Conservation (phyloP, 1,139 yeast species). For the Pichia sp. region DNA sequence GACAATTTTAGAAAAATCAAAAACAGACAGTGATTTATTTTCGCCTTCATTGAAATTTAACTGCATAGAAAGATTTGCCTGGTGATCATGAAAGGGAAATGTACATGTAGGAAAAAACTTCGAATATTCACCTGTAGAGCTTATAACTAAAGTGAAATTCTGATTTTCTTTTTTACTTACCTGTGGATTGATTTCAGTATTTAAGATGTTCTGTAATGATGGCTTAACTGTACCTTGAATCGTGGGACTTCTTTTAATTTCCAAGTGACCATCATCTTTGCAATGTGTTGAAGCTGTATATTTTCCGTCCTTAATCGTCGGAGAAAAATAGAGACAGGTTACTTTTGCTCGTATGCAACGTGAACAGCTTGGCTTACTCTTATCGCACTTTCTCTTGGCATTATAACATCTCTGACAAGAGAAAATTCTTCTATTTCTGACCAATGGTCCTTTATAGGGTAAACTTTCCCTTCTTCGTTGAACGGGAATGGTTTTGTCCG, state of each 20-base stretch:
- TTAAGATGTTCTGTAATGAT: constrained; percentile 5
- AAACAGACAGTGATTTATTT: too few species aligned
- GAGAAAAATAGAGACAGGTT: constrained; percentile 19
- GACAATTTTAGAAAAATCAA: constrained; percentile 17
- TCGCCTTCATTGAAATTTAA: too few species aligned
- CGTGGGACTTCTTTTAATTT: neutral
- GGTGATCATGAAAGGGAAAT: constrained; percentile 19
- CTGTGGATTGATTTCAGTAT: constrained; percentile 20
- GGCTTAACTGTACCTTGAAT: neutral
- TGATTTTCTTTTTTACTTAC: too few species aligned
- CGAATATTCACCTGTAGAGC: constrained; percentile 22
- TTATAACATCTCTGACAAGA: constrained; percentile 20
- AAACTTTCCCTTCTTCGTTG: neutral
- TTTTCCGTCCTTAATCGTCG: constrained; percentile 5
- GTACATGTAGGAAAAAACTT: constrained; percentile 20
- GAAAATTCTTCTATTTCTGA: constrained; percentile 16
- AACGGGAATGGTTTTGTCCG: too few species aligned
- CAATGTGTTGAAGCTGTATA: neutral
- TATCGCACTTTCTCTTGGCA: constrained; percentile 21
- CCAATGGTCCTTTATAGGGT: neutral
- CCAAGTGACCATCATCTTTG: neutral
- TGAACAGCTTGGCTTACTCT: constrained; percentile 15
- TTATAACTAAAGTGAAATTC: too few species aligned
- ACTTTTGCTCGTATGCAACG: constrained; percentile 14
- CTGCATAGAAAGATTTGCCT: constrained; percentile 20